Base-by-base conservation (phyloP, 768 basidiomycete genomes). In the Naganishia vaughanmartiniae region DNA sequence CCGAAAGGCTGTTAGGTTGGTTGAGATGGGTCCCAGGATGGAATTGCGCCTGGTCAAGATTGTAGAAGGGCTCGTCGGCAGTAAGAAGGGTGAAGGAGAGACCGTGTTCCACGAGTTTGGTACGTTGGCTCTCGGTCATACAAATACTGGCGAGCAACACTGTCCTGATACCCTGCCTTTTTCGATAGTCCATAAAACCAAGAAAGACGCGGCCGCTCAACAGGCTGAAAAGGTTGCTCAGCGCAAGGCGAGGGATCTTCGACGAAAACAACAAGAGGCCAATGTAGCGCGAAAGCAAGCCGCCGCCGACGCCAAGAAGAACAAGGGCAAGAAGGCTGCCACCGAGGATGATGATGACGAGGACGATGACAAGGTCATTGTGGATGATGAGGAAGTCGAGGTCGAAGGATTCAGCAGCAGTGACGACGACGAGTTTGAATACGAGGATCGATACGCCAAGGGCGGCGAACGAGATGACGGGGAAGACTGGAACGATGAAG, bases 81-180 rank as follows among this genome's bases (percentile, higher is more conserved):
- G 76, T 70, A 77, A 78, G 71, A 73, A 76, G 45, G 94, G 89
- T 75, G 92, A 95, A 81, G 92, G 96, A 7, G 87, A 86, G 73
- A 92, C 97, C 1, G 89, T 99, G 48, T 96, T 90, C 83, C 96
- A 99, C 79, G 89, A 91, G 82, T 90, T 96, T 76, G 90, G 95
- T 93, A 75, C 75, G 90, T 84, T 10, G 21, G 21, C 28, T 24
- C 42, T 15, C 10, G 10, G 15, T 36, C 7, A 15, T 7, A 42
- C 7, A 7, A 42, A 15, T 42, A 42, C 42, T 42, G 15, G 17
- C 42, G 5, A 42, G 14, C 42, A 42, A 42, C 17, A 15, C 15
- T 15, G 7, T 42, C 17, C 42, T 42, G 10, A 15, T 42, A 42
- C 14, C 17, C 42, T 42, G 9, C 34, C 15, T 42, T n/a, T n/a